Conservation (phyloP, 2,329 filamentous ascomycete species). For the Alternaria infectoria region DNA sequence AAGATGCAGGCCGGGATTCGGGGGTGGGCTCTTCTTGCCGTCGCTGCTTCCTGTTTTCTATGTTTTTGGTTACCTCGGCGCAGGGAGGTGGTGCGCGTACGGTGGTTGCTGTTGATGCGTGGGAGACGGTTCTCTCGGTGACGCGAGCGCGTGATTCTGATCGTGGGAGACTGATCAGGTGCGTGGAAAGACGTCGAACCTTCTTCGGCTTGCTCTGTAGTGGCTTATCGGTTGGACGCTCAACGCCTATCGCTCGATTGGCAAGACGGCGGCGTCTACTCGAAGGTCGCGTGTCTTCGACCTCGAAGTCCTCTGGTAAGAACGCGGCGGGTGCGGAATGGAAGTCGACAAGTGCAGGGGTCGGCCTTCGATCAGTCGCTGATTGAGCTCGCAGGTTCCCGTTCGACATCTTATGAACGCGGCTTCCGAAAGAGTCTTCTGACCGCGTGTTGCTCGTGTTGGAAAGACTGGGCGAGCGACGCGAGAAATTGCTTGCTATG, state of each 20-base stretch:
- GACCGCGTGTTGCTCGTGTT: slow-evolving; percentile 48
- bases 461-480: slow-evolving; percentile 68
- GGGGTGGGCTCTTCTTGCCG: slow-evolving; percentile 18
- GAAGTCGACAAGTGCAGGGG: slow-evolving; percentile 51
- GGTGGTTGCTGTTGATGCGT: slow-evolving; percentile 27
- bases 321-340: slow-evolving; percentile 57
- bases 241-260: slow-evolving; percentile 30
- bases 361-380: slow-evolving; percentile 33
- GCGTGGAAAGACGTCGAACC: slow-evolving; percentile 39
- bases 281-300: slow-evolving; percentile 37
- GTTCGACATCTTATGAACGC: slow-evolving; percentile 34
- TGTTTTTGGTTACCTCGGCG: slow-evolving; percentile 4
- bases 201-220: slow-evolving; percentile 33
- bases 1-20: slow-evolving; percentile 7
- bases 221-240: slow-evolving; percentile 31
- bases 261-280: slow-evolving; percentile 38
- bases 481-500: slow-evolving; percentile 77
- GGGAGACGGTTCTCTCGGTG: slow-evolving; percentile 22
- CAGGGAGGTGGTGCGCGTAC: slow-evolving; percentile 17
- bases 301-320: slow-evolving; percentile 56
- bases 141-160: slow-evolving; percentile 29
- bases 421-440: slow-evolving; percentile 43
- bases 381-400: slow-evolving; percentile 32
- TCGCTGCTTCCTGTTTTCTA: slow-evolving; percentile 26
- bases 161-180: slow-evolving; percentile 39